These are phyloP conservation scores for Rhododendron molle DNA, from an alignment of 148 eudicot species.

Conservation along the genomic window DNA sequence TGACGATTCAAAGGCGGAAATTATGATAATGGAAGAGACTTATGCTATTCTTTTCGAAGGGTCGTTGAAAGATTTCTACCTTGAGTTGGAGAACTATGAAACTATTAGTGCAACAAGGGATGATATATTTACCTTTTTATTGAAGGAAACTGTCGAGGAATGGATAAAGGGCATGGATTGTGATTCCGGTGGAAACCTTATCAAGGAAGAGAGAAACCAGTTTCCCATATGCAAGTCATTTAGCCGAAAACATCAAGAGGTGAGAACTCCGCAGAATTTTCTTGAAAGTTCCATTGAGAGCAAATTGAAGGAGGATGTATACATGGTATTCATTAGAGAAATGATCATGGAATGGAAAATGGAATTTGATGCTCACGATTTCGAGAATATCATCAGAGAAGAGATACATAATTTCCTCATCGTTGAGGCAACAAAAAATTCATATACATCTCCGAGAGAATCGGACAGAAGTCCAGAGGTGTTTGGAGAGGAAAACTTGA, in stretches of 20 bases:
- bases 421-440: slow-evolving; percentile 26
- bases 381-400: slow-evolving; percentile 26
- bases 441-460: not conserved
- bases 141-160: slow-evolving; percentile 11
- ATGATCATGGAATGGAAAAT: slow-evolving; percentile 12
- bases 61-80: slow-evolving; percentile 22
- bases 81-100: slow-evolving; percentile 17
- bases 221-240: slow-evolving; percentile 6
- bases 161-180: not conserved
- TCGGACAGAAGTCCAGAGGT: not conserved
- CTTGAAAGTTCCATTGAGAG: slow-evolving; percentile 6
- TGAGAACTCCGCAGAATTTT: not conserved
- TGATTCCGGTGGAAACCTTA: not conserved
- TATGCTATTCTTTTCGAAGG: slow-evolving; percentile 22
- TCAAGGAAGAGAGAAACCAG: slow-evolving; percentile 4
- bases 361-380: slow-evolving; percentile 22
- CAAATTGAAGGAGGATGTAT: slow-evolving; percentile 26
- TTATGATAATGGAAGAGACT: slow-evolving; percentile 26
- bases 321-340: slow-evolving; percentile 28
- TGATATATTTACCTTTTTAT: not conserved
- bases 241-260: not conserved
- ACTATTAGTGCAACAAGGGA: slow-evolving; percentile 7
- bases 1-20: slow-evolving; percentile 25
- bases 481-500: slow-evolving; percentile 16
- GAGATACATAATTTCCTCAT: slow-evolving; percentile 24